These are phyloP conservation scores for Colletotrichum chrysophilum DNA, from an alignment of 2,329 filamentous ascomycete species.

Conservation along the genomic window DNA sequence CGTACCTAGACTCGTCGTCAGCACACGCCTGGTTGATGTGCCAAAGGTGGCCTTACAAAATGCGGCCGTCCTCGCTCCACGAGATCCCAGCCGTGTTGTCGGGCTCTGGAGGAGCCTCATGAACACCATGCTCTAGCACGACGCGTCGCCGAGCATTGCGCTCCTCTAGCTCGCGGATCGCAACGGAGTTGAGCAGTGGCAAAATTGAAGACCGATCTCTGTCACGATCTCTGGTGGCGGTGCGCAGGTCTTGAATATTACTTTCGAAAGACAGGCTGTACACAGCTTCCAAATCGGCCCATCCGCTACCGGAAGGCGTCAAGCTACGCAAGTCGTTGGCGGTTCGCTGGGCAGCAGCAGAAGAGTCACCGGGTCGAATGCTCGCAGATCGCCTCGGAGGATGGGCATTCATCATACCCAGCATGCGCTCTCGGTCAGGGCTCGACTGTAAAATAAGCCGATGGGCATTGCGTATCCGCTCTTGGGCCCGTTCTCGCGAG, in stretches of 20 bases:
- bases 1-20: conserved; percentile 51
- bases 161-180: conserved; percentile 32
- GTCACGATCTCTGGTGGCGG: conserved; percentile 33
- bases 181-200: conserved; percentile 42
- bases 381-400: conserved; percentile 5
- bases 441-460: conserved; percentile 28
- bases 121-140: conserved; percentile 41
- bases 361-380: conserved; percentile 1
- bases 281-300: conserved; percentile 48
- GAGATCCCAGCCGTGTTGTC: conserved; percentile 66
- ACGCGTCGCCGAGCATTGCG: conserved; percentile 29
- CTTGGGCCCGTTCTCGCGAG: conserved; percentile 37
- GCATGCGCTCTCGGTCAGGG: conserved; percentile 7
- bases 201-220: conserved; percentile 40
- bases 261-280: conserved; percentile 40
- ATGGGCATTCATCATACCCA: conserved; percentile 1
- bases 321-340: not conserved
- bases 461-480: conserved; percentile 38
- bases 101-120: conserved; percentile 50
- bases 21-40: not conserved
- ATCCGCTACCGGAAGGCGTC: conserved; percentile 28
- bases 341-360: not conserved
- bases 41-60: conserved; percentile 51
- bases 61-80: conserved; percentile 67
- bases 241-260: conserved; percentile 29